Conservation (phyloP, 345 rosid species). For the Boechera stricta region DNA sequence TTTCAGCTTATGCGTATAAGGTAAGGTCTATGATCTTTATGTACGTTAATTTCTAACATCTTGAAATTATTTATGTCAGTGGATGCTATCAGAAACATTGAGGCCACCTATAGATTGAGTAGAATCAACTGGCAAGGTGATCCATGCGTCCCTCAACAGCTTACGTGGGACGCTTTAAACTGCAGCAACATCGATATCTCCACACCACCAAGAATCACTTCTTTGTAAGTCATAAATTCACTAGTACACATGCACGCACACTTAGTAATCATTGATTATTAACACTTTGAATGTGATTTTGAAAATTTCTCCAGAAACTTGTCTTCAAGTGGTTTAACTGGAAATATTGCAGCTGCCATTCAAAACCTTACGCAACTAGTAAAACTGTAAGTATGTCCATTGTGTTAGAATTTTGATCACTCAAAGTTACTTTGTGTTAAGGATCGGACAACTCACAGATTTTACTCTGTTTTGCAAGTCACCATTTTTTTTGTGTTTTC, state of each 20-base stretch:
- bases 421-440: no score
- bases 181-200: conserved; percentile 8
- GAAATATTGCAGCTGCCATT: conserved; percentile 44
- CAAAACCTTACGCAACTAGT: conserved; percentile 42
- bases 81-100: background rate
- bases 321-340: conserved; percentile 52
- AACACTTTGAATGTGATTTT: conserved; percentile 2
- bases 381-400: conserved; percentile 47
- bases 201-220: conserved; percentile 34
- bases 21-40: background rate
- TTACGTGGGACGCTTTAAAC: conserved; percentile 31
- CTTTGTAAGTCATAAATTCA: conserved; percentile 34
- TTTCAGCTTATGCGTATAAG: background rate
- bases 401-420: background rate
- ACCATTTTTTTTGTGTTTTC: no score
- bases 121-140: conserved; percentile 42
- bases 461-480: no score
- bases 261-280: background rate
- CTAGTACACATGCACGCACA: background rate
- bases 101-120: conserved; percentile 23
- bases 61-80: background rate
- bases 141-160: conserved; percentile 34
- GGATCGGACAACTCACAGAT: no score
- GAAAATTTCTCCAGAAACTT: conserved; percentile 35
- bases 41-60: background rate